phyloP scores from a whole-genome alignment of 169 alveolate species.

The Plasmodium inui region DNA sequence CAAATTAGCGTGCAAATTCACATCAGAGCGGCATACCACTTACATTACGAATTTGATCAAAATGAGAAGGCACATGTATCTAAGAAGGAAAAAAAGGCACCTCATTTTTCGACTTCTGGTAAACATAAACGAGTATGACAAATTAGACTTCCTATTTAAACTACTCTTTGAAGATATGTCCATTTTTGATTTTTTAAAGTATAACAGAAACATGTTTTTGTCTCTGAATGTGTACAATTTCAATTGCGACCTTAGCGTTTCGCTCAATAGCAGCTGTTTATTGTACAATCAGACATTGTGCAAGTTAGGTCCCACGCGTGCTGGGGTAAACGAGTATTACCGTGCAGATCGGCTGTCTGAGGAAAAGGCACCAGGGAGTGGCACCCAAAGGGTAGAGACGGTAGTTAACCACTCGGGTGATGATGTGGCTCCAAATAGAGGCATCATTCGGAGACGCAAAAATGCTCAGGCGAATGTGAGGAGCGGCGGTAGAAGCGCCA shows the following conservation, averaged over 20 bases:
- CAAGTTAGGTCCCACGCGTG: not conserved
- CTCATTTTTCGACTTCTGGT: slow-evolving; percentile 37
- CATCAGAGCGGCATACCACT: slow-evolving; percentile 25
- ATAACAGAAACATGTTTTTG: slow-evolving; percentile 27
- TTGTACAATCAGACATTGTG: slow-evolving; percentile 10
- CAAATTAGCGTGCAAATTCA: slow-evolving; percentile 31
- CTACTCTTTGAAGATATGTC: slow-evolving; percentile 4
- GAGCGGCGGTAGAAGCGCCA: not conserved
- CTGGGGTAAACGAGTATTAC: not conserved
- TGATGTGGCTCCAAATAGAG: not conserved
- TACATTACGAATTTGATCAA: slow-evolving; percentile 6
- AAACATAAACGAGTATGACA: slow-evolving; percentile 55
- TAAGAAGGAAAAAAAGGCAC: slow-evolving; percentile 17
- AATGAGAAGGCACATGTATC: slow-evolving; percentile 6
- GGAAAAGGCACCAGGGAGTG: not conserved
- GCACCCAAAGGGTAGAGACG: not conserved
- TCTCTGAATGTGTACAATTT: slow-evolving; percentile 34
- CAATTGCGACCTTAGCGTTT: slow-evolving; percentile 51
- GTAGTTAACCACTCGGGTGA: not conserved
- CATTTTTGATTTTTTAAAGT: slow-evolving; percentile 40
- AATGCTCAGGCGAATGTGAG: not conserved
- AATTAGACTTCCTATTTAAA: slow-evolving; percentile 38
- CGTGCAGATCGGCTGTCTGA: not conserved
- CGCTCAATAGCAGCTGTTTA: slow-evolving; percentile 22
- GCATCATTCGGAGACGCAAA: not conserved